These are phyloP conservation scores for Aspergillus conjunctus DNA, from an alignment of 495 filamentous ascomycete genomes.

Conservation along the genomic window DNA sequence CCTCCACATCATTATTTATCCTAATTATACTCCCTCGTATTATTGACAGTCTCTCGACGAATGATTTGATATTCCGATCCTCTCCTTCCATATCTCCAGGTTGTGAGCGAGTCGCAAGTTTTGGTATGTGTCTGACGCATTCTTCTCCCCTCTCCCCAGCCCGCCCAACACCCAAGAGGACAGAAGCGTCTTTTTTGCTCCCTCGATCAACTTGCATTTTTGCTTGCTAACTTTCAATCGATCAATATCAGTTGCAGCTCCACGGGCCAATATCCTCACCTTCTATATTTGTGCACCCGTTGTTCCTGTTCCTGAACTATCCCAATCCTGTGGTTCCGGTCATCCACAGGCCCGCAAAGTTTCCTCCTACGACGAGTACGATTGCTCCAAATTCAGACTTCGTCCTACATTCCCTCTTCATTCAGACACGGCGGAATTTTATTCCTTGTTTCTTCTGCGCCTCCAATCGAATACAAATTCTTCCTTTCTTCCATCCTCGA, in stretches of 20 bases:
- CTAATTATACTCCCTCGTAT: background rate
- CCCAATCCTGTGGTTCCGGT: constrained; percentile 3
- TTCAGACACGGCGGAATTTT: constrained; percentile 4
- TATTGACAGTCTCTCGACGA: background rate
- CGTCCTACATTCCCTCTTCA: constrained; percentile 7
- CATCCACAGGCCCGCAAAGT: constrained; percentile 15
- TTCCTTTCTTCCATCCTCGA: background rate
- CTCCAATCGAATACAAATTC: background rate
- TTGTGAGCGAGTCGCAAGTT: background rate
- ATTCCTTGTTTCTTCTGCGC: background rate
- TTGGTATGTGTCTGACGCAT: background rate
- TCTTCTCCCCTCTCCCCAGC: background rate
- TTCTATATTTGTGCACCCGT: constrained; percentile 4
- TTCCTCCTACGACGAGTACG: constrained; percentile 12
- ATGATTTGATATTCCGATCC: background rate
- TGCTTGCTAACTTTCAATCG: background rate
- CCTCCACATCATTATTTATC: background rate
- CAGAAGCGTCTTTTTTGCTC: background rate
- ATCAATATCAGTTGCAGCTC: background rate
- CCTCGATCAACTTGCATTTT: background rate
- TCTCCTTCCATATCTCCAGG: background rate
- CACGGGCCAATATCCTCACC: background rate
- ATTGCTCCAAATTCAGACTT: background rate
- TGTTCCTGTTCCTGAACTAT: constrained; percentile 15
- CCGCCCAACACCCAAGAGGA: background rate